Conservation (phyloP, 768 basidiomycete species). For the Tylopilus sp. region DNA sequence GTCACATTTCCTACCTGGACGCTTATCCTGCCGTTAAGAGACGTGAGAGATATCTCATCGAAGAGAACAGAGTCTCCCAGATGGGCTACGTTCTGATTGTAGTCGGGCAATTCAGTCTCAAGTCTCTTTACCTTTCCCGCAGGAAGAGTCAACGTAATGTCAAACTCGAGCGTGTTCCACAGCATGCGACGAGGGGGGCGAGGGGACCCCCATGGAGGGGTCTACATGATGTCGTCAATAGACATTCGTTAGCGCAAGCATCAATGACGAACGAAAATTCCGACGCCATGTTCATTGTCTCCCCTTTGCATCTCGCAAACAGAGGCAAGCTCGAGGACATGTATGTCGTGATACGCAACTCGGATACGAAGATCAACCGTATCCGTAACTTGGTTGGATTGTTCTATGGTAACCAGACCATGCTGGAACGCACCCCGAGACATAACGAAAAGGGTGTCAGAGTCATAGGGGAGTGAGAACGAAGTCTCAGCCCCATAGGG, state of each 20-base stretch:
- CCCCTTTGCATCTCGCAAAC: conserved; percentile 31
- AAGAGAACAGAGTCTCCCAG: conserved; percentile 37
- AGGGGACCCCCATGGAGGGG: conserved; percentile 15
- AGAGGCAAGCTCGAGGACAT: conserved; percentile 19
- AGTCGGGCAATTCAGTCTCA: conserved; percentile 41
- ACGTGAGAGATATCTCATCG: conserved; percentile 32
- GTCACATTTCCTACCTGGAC: conserved; percentile 29
- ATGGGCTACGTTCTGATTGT: conserved; percentile 35
- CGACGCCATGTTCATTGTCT: conserved; percentile 27
- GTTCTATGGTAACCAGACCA: conserved; percentile 27
- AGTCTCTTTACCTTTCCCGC: conserved; percentile 38
- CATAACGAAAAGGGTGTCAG: conserved; percentile 29
- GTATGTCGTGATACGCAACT: conserved; percentile 20
- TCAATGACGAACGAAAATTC: conserved; percentile 31
- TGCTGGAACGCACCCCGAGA: conserved; percentile 28
- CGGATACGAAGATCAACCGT: conserved; percentile 28
- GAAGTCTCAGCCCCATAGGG: conserved; percentile 25
- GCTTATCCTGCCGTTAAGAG: conserved; percentile 34
- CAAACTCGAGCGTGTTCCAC: conserved; percentile 29
- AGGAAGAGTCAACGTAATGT: conserved; percentile 38
- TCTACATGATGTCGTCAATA: conserved; percentile 24
- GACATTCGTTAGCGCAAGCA: neutral
- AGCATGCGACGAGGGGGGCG: neutral
- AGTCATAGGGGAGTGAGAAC: conserved; percentile 30
- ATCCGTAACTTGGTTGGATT: conserved; percentile 28